phyloP scores from a whole-genome alignment of 1,139 yeast genomes.

The Zygotorulaspora mrakii region DNA sequence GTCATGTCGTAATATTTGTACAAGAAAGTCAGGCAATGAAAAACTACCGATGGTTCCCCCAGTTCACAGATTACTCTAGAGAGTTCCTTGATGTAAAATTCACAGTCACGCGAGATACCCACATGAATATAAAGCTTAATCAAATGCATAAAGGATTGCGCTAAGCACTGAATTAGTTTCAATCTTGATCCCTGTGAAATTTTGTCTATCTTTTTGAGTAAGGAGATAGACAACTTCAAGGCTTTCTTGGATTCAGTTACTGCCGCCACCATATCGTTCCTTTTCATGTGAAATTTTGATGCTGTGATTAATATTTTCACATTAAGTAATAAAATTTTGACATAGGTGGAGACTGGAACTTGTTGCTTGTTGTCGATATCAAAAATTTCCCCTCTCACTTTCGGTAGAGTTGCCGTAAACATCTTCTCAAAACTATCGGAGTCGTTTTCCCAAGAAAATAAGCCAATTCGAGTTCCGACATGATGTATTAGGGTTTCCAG shows the following conservation, averaged over 20 bases:
- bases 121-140: slow-evolving; percentile 42
- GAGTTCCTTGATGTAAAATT: slow-evolving; percentile 49
- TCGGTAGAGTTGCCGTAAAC: slow-evolving; percentile 19
- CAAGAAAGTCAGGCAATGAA: slow-evolving; percentile 26
- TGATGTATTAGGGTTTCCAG: slow-evolving; percentile 15
- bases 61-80: slow-evolving; percentile 37
- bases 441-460: slow-evolving; percentile 20
- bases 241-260: slow-evolving; percentile 35
- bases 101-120: slow-evolving; percentile 54
- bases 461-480: slow-evolving; percentile 10
- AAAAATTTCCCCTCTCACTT: slow-evolving; percentile 20
- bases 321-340: slow-evolving; percentile 31
- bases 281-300: slow-evolving; percentile 24
- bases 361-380: slow-evolving; percentile 27
- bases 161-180: slow-evolving; percentile 39
- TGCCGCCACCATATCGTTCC: slow-evolving; percentile 28
- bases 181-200: slow-evolving; percentile 38
- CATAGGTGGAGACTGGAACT: slow-evolving; percentile 23
- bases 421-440: slow-evolving; percentile 15
- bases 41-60: slow-evolving; percentile 35
- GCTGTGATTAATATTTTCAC: slow-evolving; percentile 23
- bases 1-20: slow-evolving; percentile 25
- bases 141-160: slow-evolving; percentile 39
- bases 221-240: slow-evolving; percentile 35
- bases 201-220: slow-evolving; percentile 33